Evolutionary conservation across 345 rosid genomes (phyloP).

Genomic region (Microcos paniculata): DNA sequence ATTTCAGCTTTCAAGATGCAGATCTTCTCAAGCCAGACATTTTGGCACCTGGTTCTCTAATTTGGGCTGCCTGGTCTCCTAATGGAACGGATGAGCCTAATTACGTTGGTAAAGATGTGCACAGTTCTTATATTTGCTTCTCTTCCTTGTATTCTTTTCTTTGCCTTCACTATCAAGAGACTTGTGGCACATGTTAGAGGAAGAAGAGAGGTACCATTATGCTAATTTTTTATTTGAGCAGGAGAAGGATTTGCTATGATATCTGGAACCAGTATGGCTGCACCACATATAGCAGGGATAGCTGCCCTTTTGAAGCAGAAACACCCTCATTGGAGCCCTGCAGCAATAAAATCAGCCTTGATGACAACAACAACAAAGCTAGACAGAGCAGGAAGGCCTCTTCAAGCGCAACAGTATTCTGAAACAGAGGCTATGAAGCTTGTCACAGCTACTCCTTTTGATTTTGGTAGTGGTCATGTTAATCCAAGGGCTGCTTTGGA

Average conservation of each 20-base stretch:
- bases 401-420: constrained; percentile 90
- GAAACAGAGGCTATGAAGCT: constrained; percentile 77
- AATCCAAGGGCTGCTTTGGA: constrained; percentile 93
- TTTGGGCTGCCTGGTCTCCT: constrained; percentile 99
- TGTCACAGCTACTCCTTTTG: constrained; percentile 86
- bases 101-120: constrained; percentile 57
- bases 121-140: background rate
- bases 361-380: constrained; percentile 86
- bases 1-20: constrained; percentile 92
- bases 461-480: constrained; percentile 97
- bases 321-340: constrained; percentile 96
- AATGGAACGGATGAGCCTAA: constrained; percentile 98
- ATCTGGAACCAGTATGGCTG: constrained; percentile 99
- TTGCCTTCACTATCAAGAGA: background rate
- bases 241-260: constrained; percentile 97
- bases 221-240: constrained; percentile 31
- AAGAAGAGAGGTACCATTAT: background rate
- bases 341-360: constrained; percentile 93
- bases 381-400: constrained; percentile 89
- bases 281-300: constrained; percentile 98
- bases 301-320: constrained; percentile 98
- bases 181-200: constrained; percentile 6
- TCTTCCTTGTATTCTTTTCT: constrained; percentile 7
- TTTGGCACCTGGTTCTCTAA: constrained; percentile 93
- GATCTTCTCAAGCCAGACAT: constrained; percentile 99